These are phyloP conservation scores for Ophiostoma populinum DNA, from an alignment of 2,329 filamentous ascomycete species.

Conservation along the genomic window DNA sequence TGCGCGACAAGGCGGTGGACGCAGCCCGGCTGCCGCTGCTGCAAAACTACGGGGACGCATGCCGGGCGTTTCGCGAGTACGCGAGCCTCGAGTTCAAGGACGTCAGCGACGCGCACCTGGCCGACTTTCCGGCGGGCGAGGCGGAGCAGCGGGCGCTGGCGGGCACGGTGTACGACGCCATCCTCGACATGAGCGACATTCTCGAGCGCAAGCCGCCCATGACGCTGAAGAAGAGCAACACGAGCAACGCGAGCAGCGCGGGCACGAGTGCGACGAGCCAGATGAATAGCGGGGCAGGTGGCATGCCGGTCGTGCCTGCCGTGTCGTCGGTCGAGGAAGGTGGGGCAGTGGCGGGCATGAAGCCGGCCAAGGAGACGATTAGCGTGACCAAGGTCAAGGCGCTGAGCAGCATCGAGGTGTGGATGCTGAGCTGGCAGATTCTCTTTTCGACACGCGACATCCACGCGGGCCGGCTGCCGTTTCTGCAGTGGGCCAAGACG, in stretches of 20 bases:
- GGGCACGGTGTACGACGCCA: constrained; percentile 15
- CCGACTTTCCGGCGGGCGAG: constrained; percentile 11
- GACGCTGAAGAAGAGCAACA: constrained; percentile 21
- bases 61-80: constrained; percentile 9
- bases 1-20: constrained; percentile 2
- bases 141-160: constrained; percentile 14
- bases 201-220: constrained; percentile 57
- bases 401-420: constrained; percentile 11
- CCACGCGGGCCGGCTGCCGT: constrained; percentile 9
- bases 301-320: too few species aligned
- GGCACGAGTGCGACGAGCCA: too few species aligned
- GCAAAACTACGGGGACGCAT: constrained; percentile 5
- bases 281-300: too few species aligned
- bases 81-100: constrained; percentile 8
- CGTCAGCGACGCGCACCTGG: not conserved
- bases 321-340: too few species aligned
- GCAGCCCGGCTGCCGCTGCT: constrained; percentile 4
- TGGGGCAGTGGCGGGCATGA: too few species aligned
- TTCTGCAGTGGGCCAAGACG: constrained; percentile 10
- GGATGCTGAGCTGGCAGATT: constrained; percentile 12
- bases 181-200: constrained; percentile 37
- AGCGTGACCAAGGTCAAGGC: constrained; percentile 11
- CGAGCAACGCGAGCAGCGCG: too few species aligned
- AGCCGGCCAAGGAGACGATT: constrained; percentile 7
- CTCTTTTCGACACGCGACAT: constrained; percentile 9